A percentile compares a stretch with the other conserved stretches of the same genome.
These are phyloP conservation scores for Phanerochaete carnosa DNA, from an alignment of 768 basidiomycete species.

Conservation along the genomic window DNA sequence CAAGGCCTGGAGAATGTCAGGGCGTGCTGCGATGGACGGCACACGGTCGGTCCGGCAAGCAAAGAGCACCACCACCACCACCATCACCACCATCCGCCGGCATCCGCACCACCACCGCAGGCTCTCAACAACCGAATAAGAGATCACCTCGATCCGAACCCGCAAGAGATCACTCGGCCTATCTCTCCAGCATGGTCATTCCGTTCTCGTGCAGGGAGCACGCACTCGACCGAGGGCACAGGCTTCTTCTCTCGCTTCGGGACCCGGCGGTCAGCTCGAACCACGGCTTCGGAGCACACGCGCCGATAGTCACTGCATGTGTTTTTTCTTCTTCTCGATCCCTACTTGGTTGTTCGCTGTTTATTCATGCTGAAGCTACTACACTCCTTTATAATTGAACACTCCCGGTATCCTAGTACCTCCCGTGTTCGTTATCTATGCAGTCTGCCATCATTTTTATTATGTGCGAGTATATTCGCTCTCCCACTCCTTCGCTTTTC, in stretches of 20 bases:
- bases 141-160: conserved; percentile 50
- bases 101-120: conserved; percentile 18
- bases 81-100: conserved; percentile 42
- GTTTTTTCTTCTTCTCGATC: not conserved
- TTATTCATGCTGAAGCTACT: conserved; percentile 11
- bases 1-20: conserved; percentile 96
- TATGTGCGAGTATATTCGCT: conserved; percentile 7
- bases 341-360: not conserved
- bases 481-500: not conserved
- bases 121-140: conserved; percentile 30
- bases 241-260: conserved; percentile 79
- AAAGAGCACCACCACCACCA: conserved; percentile 59
- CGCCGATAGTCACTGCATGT: conserved; percentile 3
- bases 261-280: conserved; percentile 50
- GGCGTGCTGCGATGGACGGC: conserved; percentile 84
- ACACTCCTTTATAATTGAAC: conserved; percentile 14
- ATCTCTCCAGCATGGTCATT: conserved; percentile 84
- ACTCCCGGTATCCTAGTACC: not conserved
- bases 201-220: conserved; percentile 78
- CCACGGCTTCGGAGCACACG: conserved; percentile 3
- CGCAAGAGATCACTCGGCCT: conserved; percentile 52
- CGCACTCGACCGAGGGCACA: conserved; percentile 53
- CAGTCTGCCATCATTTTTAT: conserved; percentile 1
- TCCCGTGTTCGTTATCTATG: not conserved
- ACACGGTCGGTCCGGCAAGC: conserved; percentile 72